phyloP scores from a whole-genome alignment of 1,284 basidiomycete species.

The Austroboletus novae-zelandiae region DNA sequence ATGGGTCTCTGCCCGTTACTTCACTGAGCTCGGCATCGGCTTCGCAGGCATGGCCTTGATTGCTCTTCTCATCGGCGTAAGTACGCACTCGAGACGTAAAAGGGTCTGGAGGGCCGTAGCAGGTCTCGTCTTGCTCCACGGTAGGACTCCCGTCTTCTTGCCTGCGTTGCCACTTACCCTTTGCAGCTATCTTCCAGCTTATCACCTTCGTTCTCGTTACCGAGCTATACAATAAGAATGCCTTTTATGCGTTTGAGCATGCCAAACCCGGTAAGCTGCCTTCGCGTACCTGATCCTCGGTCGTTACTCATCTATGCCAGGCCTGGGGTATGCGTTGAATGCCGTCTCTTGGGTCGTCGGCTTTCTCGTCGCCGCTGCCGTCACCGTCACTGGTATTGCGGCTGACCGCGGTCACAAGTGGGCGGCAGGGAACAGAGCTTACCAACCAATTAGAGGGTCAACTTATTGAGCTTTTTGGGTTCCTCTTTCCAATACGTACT shows the following conservation, averaged over 20 bases:
- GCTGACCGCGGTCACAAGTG: conserved; percentile 66
- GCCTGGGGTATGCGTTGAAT: conserved; percentile 56
- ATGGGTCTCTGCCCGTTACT: conserved; percentile 70
- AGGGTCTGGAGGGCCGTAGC: conserved; percentile 74
- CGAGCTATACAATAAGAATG: conserved; percentile 48
- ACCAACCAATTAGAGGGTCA: conserved; percentile 48
- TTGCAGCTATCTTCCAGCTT: conserved; percentile 57
- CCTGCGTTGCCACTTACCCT: not conserved
- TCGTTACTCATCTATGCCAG: conserved; percentile 34
- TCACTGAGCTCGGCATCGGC: conserved; percentile 58
- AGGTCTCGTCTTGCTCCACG: conserved; percentile 57
- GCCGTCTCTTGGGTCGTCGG: conserved; percentile 59
- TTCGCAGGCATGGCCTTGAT: conserved; percentile 58
- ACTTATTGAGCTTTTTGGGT: not conserved
- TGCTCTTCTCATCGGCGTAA: conserved; percentile 64
- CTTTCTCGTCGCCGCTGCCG: conserved; percentile 48
- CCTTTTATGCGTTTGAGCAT: conserved; percentile 51
- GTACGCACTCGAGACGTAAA: conserved; percentile 66
- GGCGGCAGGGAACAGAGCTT: conserved; percentile 74
- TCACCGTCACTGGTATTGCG: conserved; percentile 62
- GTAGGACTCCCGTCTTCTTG: conserved; percentile 35
- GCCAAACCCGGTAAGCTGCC: conserved; percentile 56
- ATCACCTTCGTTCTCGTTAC: conserved; percentile 65
- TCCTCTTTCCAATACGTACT: not conserved
- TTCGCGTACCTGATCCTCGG: not conserved